phyloP scores from a whole-genome alignment of 352 stramenopile genomes.

The Phytophthora hibernalis region DNA sequence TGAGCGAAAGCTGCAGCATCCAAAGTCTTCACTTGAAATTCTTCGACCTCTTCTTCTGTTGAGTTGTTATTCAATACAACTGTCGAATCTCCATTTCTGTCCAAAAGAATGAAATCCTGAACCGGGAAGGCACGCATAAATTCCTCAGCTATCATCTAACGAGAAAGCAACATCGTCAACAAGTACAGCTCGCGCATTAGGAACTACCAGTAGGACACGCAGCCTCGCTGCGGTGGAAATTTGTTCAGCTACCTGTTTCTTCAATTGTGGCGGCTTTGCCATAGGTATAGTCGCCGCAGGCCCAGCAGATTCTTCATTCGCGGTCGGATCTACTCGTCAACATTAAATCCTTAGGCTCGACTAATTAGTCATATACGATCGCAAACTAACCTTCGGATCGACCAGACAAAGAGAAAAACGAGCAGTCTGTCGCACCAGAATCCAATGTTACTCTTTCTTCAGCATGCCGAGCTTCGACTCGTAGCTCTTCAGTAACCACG shows the following conservation, averaged over 20 bases:
- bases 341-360: neutral
- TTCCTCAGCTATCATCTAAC: slow-evolving; percentile 56
- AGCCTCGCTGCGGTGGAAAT: neutral
- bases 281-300: neutral
- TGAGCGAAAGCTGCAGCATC: neutral
- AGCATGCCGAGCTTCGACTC: slow-evolving; percentile 49
- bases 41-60: neutral
- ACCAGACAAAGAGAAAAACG: slow-evolving; percentile 26
- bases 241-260: slow-evolving; percentile 29
- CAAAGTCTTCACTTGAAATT: neutral
- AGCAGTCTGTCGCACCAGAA: slow-evolving; percentile 50
- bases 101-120: slow-evolving; percentile 72
- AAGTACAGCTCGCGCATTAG: neutral
- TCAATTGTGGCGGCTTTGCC: slow-evolving; percentile 11
- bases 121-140: slow-evolving; percentile 76
- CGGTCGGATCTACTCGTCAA: slow-evolving; percentile 4
- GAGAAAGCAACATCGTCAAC: neutral
- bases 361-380: neutral
- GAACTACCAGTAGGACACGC: neutral
- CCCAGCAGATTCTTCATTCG: neutral
- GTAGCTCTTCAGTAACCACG: slow-evolving; percentile 52
- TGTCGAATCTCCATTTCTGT: neutral
- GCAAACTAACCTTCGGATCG: slow-evolving; percentile 20
- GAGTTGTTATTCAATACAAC: neutral
- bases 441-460: slow-evolving; percentile 39